These are phyloP conservation scores for Begonia peltatifolia DNA, from an alignment of 306 rosid species.

Conservation along the genomic window DNA sequence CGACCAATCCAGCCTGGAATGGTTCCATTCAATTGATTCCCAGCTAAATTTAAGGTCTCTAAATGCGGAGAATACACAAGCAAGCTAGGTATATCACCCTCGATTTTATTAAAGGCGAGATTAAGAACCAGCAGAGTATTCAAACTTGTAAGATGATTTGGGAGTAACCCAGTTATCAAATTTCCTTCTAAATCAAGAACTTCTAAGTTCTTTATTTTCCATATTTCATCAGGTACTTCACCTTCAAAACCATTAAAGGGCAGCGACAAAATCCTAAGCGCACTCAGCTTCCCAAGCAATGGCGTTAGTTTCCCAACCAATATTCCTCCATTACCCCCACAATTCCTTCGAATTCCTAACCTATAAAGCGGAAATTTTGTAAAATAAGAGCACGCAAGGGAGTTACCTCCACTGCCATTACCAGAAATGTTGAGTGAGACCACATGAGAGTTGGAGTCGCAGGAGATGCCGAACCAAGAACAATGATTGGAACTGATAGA, in stretches of 20 bases:
- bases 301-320: constrained; percentile 49
- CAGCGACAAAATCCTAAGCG: constrained; percentile 60
- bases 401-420: constrained; percentile 28
- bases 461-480: constrained; percentile 48
- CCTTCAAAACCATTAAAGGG: constrained; percentile 65
- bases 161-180: constrained; percentile 39
- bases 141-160: constrained; percentile 15
- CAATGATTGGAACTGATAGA: constrained; percentile 26
- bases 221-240: constrained; percentile 40
- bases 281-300: constrained; percentile 33
- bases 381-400: constrained; percentile 27
- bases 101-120: constrained; percentile 59
- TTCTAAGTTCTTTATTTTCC: constrained; percentile 56
- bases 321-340: constrained; percentile 27
- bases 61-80: constrained; percentile 18
- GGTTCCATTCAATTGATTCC: constrained; percentile 55
- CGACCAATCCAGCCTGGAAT: constrained; percentile 56
- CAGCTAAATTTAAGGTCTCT: constrained; percentile 64
- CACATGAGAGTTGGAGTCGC: constrained; percentile 48
- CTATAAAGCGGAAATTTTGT: constrained; percentile 58
- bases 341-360: constrained; percentile 42
- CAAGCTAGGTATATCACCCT: constrained; percentile 51
- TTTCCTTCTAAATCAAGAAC: constrained; percentile 87
- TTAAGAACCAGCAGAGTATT: constrained; percentile 45
- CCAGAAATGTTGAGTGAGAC: constrained; percentile 66